Evolutionary conservation across 2,329 filamentous ascomycete genomes (phyloP).

Genomic region (Epichloe amarillans): DNA sequence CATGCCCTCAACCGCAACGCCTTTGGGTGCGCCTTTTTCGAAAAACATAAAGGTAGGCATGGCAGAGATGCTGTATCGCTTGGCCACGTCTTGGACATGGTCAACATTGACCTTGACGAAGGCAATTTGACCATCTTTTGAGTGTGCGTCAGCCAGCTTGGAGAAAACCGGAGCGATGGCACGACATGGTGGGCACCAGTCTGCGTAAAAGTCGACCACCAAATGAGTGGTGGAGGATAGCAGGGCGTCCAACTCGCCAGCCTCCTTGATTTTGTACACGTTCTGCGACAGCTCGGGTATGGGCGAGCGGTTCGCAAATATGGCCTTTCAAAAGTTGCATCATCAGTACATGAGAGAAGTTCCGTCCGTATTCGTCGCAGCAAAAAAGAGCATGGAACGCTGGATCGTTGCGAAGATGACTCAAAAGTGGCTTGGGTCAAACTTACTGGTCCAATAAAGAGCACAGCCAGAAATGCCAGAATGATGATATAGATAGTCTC

Average conservation of each 20-base stretch:
- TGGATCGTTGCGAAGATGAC: not conserved
- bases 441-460: not conserved
- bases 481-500: not conserved
- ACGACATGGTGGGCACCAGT: constrained; percentile 38
- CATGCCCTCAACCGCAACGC: constrained; percentile 18
- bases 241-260: constrained; percentile 23
- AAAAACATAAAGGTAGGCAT: constrained; percentile 92
- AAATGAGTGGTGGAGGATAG: constrained; percentile 26
- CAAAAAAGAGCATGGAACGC: not conserved
- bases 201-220: constrained; percentile 35
- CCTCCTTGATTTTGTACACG: constrained; percentile 20
- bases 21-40: constrained; percentile 52
- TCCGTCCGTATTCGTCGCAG: not conserved
- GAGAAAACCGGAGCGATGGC: constrained; percentile 32
- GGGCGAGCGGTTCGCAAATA: constrained; percentile 10
- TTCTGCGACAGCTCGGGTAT: constrained; percentile 27
- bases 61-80: constrained; percentile 66
- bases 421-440: not conserved
- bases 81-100: constrained; percentile 24
- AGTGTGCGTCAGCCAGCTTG: constrained; percentile 31
- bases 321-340: not conserved
- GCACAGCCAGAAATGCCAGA: not conserved
- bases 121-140: constrained; percentile 10
- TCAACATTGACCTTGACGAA: constrained; percentile 12
- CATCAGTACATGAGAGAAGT: not conserved